A percentile compares a stretch with the other conserved stretches of the same genome.
Evolutionary conservation across 495 filamentous ascomycete species (phyloP).

Genomic region (Trichoderma orchidacearum): DNA sequence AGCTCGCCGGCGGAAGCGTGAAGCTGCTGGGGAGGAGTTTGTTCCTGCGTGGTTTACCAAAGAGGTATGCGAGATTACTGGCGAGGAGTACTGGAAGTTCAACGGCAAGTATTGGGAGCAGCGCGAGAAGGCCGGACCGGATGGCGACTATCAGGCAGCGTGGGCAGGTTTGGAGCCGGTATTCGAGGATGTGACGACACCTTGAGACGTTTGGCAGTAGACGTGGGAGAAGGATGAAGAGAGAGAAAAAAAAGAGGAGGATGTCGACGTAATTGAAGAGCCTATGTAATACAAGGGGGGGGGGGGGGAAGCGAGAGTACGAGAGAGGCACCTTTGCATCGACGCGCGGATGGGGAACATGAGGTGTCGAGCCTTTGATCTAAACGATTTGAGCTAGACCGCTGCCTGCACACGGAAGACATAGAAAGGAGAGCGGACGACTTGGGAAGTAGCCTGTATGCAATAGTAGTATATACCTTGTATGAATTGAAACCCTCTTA

Average conservation of each 20-base stretch:
- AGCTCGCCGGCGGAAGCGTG: constrained; percentile 56
- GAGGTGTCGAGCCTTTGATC: too few relatives aligned
- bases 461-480: not conserved
- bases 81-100: constrained; percentile 82
- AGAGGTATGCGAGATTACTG: constrained; percentile 58
- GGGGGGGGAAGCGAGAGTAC: too few relatives aligned
- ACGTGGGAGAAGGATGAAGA: not conserved
- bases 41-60: constrained; percentile 75
- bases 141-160: constrained; percentile 20
- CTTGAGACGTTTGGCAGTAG: not conserved
- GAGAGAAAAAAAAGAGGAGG: not conserved
- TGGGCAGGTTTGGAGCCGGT: constrained; percentile 39
- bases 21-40: constrained; percentile 68
- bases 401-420: too few relatives aligned
- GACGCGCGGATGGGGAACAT: too few relatives aligned
- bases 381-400: too few relatives aligned
- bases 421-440: not conserved
- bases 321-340: too few relatives aligned
- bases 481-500: not conserved
- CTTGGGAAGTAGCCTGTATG: not conserved
- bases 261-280: too few relatives aligned
- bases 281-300: too few relatives aligned
- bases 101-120: constrained; percentile 78
- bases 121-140: constrained; percentile 39
- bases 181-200: constrained; percentile 10